Evolutionary conservation across 805 yeast genomes (phyloP).

Genomic region (Scheffersomyces ergatensis): DNA sequence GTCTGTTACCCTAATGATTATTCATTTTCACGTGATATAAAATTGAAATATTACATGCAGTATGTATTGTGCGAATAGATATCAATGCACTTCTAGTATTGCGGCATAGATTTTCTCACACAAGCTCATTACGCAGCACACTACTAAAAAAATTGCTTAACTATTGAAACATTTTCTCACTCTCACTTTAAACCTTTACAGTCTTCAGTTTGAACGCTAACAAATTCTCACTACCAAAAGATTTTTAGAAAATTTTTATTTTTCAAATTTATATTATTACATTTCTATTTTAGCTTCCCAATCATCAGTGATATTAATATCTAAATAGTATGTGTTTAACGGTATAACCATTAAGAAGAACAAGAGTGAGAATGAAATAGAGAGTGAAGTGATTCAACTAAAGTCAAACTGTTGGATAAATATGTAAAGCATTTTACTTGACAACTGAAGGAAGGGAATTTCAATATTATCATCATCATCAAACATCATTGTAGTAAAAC

Average conservation of each 20-base stretch:
- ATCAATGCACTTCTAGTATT: neutral
- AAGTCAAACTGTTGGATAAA: too few species aligned
- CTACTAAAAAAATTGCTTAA: neutral
- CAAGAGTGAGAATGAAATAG: too few species aligned
- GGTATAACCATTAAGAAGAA: too few species aligned
- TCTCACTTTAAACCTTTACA: neutral
- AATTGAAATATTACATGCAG: neutral
- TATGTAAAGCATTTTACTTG: too few species aligned
- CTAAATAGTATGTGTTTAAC: neutral
- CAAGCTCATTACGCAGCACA: too few species aligned
- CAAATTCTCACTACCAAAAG: neutral
- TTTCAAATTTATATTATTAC: neutral
- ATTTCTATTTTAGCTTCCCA: neutral
- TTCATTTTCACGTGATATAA: neutral
- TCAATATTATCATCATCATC: too few species aligned
- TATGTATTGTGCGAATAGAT: neutral
- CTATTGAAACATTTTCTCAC: too few species aligned
- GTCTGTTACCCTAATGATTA: neutral
- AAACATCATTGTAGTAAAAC: too few species aligned
- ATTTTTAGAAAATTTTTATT: neutral
- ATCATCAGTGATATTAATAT: constrained; percentile 1
- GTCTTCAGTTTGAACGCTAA: neutral
- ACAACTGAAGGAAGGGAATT: too few species aligned
- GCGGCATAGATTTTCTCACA: neutral
- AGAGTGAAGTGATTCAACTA: too few species aligned